A percentile compares a stretch with the other conserved stretches of the same genome.
These are phyloP conservation scores for Teratosphaeriaceae sp. DNA, from an alignment of 2,329 filamentous ascomycete genomes.

Conservation along the genomic window DNA sequence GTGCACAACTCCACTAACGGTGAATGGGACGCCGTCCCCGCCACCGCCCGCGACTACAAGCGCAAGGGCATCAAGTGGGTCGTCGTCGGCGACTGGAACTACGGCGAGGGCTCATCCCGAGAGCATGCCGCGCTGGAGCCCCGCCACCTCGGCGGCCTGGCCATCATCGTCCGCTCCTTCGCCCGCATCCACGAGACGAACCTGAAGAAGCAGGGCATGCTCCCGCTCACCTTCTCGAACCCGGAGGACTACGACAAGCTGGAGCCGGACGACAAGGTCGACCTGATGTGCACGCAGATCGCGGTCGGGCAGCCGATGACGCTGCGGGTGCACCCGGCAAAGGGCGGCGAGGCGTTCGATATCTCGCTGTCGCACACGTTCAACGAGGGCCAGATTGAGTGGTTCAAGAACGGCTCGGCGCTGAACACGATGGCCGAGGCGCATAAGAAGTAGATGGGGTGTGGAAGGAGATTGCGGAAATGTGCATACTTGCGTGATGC, in stretches of 20 bases:
- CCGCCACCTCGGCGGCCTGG: constrained; percentile 91
- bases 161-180: constrained; percentile 92
- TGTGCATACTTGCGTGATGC: constrained; percentile 3
- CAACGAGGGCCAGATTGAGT: constrained; percentile 96
- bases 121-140: constrained; percentile 98
- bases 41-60: constrained; percentile 97
- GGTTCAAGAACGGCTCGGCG: constrained; percentile 97
- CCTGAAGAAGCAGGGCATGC: constrained; percentile 99
- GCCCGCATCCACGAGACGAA: constrained; percentile 99
- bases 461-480: background rate
- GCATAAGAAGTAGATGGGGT: constrained; percentile 6
- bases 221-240: constrained; percentile 90
- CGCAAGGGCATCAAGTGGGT: constrained; percentile 94
- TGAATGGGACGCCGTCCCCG: constrained; percentile 81
- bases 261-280: constrained; percentile 83
- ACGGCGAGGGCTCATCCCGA: constrained; percentile 94
- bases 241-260: constrained; percentile 98
- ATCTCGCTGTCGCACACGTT: constrained; percentile 88
- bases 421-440: constrained; percentile 96
- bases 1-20: constrained; percentile 83
- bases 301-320: constrained; percentile 90
- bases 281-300: constrained; percentile 81
- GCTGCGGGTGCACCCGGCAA: constrained; percentile 84
- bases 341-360: constrained; percentile 68
- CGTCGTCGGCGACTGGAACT: constrained; percentile 99